Evolutionary conservation across 2,329 filamentous ascomycete genomes (phyloP).

Genomic region (Pseudogymnoascus sp.): DNA sequence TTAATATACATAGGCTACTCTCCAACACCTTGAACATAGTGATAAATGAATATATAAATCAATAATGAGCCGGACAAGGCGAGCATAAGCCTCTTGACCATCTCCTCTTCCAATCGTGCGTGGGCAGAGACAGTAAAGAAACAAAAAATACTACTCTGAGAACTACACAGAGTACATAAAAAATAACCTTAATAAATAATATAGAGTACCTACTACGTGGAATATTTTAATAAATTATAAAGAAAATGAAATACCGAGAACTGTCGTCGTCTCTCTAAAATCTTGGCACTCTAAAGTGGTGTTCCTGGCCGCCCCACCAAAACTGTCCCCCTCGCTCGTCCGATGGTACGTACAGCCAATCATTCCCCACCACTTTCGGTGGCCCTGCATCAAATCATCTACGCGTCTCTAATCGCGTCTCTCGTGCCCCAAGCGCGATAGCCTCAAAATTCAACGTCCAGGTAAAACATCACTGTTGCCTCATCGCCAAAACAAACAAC

Average conservation of each 20-base stretch:
- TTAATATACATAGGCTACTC: not conserved
- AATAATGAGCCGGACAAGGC: not conserved
- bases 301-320: conserved; percentile 5
- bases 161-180: not conserved
- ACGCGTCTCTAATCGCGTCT: not conserved
- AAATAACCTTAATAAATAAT: not conserved
- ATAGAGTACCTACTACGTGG: not conserved
- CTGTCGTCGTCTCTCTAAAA: not conserved
- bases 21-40: not conserved
- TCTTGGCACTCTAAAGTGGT: not conserved
- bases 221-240: not conserved
- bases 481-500: conserved; percentile 3
- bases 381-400: conserved; percentile 4
- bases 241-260: not conserved
- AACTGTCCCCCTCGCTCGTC: not conserved
- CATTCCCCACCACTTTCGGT: not conserved
- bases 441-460: not conserved
- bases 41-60: not conserved
- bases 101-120: not conserved
- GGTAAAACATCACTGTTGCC: not conserved
- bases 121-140: not conserved
- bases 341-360: not conserved
- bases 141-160: not conserved
- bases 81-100: not conserved
- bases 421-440: conserved; percentile 1